Conservation (phyloP, 2,329 filamentous ascomycete genomes). For the Fusarium setosum region DNA sequence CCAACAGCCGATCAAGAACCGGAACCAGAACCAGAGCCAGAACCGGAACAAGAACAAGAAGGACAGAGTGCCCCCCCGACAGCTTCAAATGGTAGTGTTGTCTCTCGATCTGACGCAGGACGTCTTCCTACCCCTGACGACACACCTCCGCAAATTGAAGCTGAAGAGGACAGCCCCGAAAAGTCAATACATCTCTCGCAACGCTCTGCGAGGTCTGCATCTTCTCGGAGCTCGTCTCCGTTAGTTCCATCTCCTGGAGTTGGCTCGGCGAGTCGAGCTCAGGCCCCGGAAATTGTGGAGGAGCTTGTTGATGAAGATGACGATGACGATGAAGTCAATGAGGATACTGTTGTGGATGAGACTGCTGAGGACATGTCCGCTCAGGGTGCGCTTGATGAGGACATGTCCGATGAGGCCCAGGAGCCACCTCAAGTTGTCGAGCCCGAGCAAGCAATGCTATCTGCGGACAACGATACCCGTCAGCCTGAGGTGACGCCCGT, state of each 20-base stretch:
- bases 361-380: constrained; percentile 13
- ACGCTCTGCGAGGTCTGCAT: constrained; percentile 8
- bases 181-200: constrained; percentile 33
- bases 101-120: constrained; percentile 53
- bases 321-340: constrained; percentile 26
- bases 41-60: constrained; percentile 17
- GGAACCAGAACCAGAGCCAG: too few species aligned
- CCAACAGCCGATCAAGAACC: constrained; percentile 17
- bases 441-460: constrained; percentile 20
- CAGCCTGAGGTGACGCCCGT: constrained; percentile 48
- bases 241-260: constrained; percentile 4
- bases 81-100: constrained; percentile 45
- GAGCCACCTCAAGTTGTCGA: constrained; percentile 15
- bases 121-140: constrained; percentile 66
- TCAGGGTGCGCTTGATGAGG: constrained; percentile 19
- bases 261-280: constrained; percentile 3
- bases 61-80: constrained; percentile 8
- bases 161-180: constrained; percentile 29
- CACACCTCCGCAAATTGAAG: constrained; percentile 55
- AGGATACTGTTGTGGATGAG: constrained; percentile 25
- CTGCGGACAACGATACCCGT: constrained; percentile 19
- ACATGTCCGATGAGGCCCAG: constrained; percentile 13
- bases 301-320: constrained; percentile 22
- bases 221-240: constrained; percentile 13
- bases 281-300: constrained; percentile 26